Percentiles rank a stretch among this genome's conserved stretches.
Evolutionary conservation across 2,329 filamentous ascomycete species (phyloP).

Genomic region (Cytospora leucostoma): DNA sequence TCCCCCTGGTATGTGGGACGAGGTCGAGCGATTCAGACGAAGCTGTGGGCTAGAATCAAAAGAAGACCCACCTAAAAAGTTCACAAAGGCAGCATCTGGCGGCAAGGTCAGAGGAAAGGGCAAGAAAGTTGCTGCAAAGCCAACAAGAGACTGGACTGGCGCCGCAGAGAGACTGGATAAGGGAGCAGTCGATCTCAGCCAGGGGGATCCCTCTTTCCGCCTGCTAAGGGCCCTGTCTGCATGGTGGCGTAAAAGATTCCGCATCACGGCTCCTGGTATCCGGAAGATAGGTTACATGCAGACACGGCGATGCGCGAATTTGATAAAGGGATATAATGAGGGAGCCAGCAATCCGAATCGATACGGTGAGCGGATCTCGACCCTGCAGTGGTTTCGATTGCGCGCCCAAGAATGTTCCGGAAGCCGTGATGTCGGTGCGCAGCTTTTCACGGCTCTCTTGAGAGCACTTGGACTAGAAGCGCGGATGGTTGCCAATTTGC

Average conservation of each 20-base stretch:
- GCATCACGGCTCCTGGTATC: constrained; percentile 73
- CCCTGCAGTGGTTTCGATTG: constrained; percentile 66
- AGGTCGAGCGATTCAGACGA: constrained; percentile 71
- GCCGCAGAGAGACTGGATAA: constrained; percentile 69
- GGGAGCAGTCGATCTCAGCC: constrained; percentile 73
- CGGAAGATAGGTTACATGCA: constrained; percentile 90
- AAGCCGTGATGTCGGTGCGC: constrained; percentile 83
- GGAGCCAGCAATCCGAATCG: constrained; percentile 60
- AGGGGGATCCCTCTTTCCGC: constrained; percentile 77
- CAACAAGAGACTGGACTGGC: constrained; percentile 68
- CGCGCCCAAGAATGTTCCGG: constrained; percentile 72
- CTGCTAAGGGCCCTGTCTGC: constrained; percentile 74
- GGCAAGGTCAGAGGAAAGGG: constrained; percentile 40
- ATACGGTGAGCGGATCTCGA: constrained; percentile 77
- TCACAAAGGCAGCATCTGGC: constrained; percentile 30
- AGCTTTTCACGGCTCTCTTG: constrained; percentile 85
- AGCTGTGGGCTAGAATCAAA: constrained; percentile 60
- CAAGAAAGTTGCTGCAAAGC: constrained; percentile 39
- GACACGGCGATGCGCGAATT: constrained; percentile 70
- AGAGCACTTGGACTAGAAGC: constrained; percentile 80
- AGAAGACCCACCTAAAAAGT: constrained; percentile 39
- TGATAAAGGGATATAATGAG: constrained; percentile 69
- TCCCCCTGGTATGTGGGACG: constrained; percentile 66
- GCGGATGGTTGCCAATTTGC: constrained; percentile 80
- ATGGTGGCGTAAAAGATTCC: constrained; percentile 89